These are phyloP conservation scores for Eimeria sp. DNA, from an alignment of 169 alveolate species.

Conservation along the genomic window DNA sequence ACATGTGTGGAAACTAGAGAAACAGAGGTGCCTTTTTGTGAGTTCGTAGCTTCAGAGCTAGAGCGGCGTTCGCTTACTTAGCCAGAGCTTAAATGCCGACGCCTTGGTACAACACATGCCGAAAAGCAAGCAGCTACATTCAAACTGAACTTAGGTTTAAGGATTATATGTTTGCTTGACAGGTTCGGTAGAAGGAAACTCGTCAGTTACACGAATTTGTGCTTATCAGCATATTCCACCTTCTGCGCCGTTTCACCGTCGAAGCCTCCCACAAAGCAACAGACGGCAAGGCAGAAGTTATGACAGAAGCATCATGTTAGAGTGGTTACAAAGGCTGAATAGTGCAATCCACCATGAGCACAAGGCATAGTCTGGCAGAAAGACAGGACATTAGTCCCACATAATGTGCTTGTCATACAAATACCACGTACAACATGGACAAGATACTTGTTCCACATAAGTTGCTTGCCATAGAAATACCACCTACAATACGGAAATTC, in stretches of 20 bases:
- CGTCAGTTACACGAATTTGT: background rate
- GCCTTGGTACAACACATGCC: background rate
- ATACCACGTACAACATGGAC: background rate
- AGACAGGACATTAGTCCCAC: background rate
- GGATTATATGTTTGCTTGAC: background rate
- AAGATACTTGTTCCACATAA: too few species aligned
- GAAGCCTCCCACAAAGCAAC: background rate
- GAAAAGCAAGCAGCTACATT: background rate
- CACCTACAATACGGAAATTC: too few species aligned
- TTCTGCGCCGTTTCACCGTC: background rate
- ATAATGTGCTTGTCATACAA: background rate
- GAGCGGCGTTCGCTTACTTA: background rate
- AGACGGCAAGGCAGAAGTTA: background rate
- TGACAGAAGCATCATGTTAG: too few species aligned
- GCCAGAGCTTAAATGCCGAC: background rate
- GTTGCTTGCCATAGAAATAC: too few species aligned
- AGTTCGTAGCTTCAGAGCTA: background rate
- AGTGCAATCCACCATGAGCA: background rate
- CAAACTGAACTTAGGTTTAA: background rate
- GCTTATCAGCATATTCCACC: background rate
- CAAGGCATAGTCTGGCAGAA: background rate
- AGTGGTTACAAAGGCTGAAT: background rate
- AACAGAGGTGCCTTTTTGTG: background rate
- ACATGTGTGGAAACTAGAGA: too few species aligned
- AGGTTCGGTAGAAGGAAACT: background rate